Evolutionary conservation across 2,329 filamentous ascomycete genomes (phyloP).

Genomic region (Thelonectria rubi): DNA sequence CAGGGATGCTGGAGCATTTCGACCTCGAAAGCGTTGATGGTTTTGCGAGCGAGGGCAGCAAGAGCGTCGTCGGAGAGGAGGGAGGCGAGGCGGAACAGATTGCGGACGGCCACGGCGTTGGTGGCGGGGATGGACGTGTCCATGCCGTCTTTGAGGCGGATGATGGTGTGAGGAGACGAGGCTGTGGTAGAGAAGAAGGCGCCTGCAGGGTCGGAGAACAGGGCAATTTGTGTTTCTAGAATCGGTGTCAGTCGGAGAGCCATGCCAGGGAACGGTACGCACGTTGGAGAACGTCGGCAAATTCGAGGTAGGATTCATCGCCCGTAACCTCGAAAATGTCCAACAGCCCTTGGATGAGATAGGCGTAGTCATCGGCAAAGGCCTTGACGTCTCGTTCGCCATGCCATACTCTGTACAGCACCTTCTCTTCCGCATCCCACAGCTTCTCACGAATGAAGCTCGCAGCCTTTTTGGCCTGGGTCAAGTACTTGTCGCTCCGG

Average conservation of each 20-base stretch:
- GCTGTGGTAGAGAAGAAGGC: slow-evolving; percentile 79
- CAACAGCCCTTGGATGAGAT: slow-evolving; percentile 82
- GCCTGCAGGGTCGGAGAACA: slow-evolving; percentile 78
- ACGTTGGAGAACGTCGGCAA: slow-evolving; percentile 84
- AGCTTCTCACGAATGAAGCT: slow-evolving; percentile 77
- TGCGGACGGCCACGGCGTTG: slow-evolving; percentile 86
- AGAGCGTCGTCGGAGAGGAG: slow-evolving; percentile 74
- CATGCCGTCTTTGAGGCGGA: slow-evolving; percentile 94
- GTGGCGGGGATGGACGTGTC: slow-evolving; percentile 90
- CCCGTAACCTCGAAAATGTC: slow-evolving; percentile 86
- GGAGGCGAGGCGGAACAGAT: slow-evolving; percentile 82
- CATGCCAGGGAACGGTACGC: slow-evolving; percentile 40
- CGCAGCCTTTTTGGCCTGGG: slow-evolving; percentile 73
- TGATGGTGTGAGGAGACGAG: slow-evolving; percentile 73
- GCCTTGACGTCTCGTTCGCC: slow-evolving; percentile 71
- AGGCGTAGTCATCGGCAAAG: slow-evolving; percentile 96
- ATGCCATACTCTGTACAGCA: slow-evolving; percentile 79
- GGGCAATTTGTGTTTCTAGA: slow-evolving; percentile 72
- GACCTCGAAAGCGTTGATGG: slow-evolving; percentile 85
- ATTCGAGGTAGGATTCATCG: slow-evolving; percentile 77
- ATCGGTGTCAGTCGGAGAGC: slow-evolving; percentile 18
- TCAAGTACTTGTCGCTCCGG: slow-evolving; percentile 68
- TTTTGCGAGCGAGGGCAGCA: slow-evolving; percentile 72
- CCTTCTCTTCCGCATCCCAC: slow-evolving; percentile 70
- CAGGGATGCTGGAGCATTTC: slow-evolving; percentile 95